A percentile compares a stretch with the other conserved stretches of the same genome.
Evolutionary conservation across 495 filamentous ascomycete genomes (phyloP).

Genomic region (Tetracladium marchalianum): DNA sequence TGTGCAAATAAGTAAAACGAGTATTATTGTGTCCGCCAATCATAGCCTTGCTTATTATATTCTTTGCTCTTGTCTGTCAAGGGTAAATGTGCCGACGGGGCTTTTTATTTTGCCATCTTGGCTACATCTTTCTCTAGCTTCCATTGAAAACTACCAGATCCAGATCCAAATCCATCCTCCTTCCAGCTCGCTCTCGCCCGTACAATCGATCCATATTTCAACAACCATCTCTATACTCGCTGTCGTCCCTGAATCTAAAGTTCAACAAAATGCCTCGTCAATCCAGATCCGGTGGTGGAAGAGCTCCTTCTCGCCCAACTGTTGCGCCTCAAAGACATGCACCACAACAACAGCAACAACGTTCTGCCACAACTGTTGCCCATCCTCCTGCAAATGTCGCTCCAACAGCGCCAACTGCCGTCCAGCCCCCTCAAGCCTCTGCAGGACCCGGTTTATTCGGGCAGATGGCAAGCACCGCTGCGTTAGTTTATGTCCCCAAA

Average conservation of each 20-base stretch:
- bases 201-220: no score
- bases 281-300: conserved; percentile 51
- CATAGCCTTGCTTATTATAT: no score
- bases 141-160: background rate
- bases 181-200: no score
- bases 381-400: conserved; percentile 35
- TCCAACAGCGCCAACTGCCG: conserved; percentile 23
- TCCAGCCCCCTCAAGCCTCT: conserved; percentile 28
- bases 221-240: conserved; percentile 4
- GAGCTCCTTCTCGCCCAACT: conserved; percentile 56
- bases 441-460: conserved; percentile 67
- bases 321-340: conserved; percentile 50
- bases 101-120: background rate
- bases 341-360: conserved; percentile 50
- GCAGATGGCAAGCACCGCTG: conserved; percentile 80
- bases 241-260: conserved; percentile 7
- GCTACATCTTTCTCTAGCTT: conserved; percentile 1
- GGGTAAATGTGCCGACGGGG: no score
- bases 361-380: conserved; percentile 56
- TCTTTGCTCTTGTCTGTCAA: no score
- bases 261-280: conserved; percentile 64
- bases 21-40: no score
- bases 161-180: no score
- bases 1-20: no score
- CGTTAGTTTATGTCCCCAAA: conserved; percentile 40